Conservation (phyloP, 257 asterid species). For the Nicotiana tomentosiformis region DNA sequence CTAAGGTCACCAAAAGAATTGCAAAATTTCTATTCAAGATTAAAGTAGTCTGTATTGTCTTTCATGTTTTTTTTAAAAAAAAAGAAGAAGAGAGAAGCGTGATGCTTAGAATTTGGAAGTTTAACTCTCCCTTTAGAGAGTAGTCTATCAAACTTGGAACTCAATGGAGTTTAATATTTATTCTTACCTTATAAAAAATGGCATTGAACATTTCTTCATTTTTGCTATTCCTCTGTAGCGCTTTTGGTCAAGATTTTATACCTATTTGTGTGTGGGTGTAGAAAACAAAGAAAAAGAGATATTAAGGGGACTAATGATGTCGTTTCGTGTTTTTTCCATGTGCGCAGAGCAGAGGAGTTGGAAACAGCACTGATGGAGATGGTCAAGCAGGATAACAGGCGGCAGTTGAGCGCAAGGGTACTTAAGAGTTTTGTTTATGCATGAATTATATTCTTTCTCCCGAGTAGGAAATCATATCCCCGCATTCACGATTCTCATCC, state of each 20-base stretch:
- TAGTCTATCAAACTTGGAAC: background rate
- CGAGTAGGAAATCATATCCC: background rate
- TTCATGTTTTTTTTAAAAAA: background rate
- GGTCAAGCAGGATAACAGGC: slow-evolving; percentile 95
- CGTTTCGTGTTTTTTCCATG: slow-evolving; percentile 13
- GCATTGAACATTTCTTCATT: background rate
- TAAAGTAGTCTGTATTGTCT: background rate
- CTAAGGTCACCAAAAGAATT: background rate
- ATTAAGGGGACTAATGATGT: background rate
- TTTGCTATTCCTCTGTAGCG: background rate
- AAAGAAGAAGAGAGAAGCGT: background rate
- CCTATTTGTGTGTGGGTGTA: background rate
- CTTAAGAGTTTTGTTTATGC: slow-evolving; percentile 14
- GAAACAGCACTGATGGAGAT: slow-evolving; percentile 96
- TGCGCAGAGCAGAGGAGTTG: slow-evolving; percentile 85
- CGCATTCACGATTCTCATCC: background rate
- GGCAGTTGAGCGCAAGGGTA: slow-evolving; percentile 91
- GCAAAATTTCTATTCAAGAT: background rate
- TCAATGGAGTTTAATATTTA: background rate
- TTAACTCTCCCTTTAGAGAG: background rate
- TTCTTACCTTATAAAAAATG: too few relatives aligned
- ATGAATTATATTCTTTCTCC: background rate
- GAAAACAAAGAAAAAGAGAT: background rate
- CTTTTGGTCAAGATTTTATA: background rate
- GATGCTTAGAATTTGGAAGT: background rate